Conservation (phyloP, 176 grass and related monocot species). For the Puya raimondii region DNA sequence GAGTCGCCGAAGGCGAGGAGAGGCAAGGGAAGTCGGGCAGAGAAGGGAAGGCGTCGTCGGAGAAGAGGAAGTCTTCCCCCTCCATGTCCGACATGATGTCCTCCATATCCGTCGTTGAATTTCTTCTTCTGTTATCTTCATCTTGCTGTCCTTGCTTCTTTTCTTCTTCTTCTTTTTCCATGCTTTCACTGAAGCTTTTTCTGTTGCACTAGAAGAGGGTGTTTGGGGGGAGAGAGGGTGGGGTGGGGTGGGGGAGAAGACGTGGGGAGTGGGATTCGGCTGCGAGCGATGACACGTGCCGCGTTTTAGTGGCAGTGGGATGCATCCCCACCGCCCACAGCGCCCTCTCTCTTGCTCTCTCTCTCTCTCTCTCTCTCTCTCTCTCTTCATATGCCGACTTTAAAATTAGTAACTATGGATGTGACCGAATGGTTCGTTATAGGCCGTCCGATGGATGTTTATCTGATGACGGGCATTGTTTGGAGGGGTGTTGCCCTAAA, state of each 20-base stretch:
- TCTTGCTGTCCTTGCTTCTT: slow-evolving; percentile 8
- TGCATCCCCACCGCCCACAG: slow-evolving; percentile 40
- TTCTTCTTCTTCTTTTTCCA: slow-evolving; percentile 13
- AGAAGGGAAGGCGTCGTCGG: slow-evolving; percentile 51
- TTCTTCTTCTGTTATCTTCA: slow-evolving; percentile 14
- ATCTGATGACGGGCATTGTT: no score
- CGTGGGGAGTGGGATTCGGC: slow-evolving; percentile 30
- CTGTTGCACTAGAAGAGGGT: not conserved
- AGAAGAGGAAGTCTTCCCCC: slow-evolving; percentile 60
- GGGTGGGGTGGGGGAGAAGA: slow-evolving; percentile 14
- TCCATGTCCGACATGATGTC: slow-evolving; percentile 11
- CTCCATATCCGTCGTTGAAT: slow-evolving; percentile 8
- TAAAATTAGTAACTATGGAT: no score
- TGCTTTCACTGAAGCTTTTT: slow-evolving; percentile 2
- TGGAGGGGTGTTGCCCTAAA: no score
- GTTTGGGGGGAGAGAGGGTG: slow-evolving; percentile 30
- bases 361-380: not conserved
- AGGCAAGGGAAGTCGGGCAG: slow-evolving; percentile 70
- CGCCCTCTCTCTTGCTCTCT: slow-evolving; percentile 25
- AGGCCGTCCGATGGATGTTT: no score
- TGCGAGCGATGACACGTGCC: slow-evolving; percentile 31
- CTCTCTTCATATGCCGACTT: not conserved
- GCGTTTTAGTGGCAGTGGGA: slow-evolving; percentile 18
- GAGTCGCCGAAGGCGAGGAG: slow-evolving; percentile 41
- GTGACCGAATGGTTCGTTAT: no score